Evolutionary conservation across 2,329 filamentous ascomycete species (phyloP).

Genomic region (Colletotrichum chrysophilum): DNA sequence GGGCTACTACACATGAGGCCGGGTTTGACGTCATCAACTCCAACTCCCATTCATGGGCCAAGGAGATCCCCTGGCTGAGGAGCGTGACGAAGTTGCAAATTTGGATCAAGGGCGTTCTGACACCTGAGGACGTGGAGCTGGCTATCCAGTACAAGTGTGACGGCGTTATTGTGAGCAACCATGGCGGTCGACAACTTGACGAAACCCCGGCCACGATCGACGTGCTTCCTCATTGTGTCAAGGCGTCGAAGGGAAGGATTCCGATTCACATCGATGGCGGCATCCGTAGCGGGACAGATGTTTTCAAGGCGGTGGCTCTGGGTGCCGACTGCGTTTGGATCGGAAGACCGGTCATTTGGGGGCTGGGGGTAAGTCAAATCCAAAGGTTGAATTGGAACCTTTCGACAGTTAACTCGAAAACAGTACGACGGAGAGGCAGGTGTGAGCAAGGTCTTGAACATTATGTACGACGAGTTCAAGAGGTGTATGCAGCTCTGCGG

Average conservation of each 20-base stretch:
- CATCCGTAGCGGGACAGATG: neutral
- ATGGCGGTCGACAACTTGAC: conserved; percentile 52
- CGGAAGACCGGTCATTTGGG: neutral
- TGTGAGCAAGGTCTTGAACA: neutral
- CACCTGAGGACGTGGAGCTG: conserved; percentile 43
- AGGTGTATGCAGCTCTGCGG: neutral
- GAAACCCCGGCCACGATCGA: conserved; percentile 49
- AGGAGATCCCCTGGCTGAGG: conserved; percentile 55
- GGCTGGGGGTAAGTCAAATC: neutral
- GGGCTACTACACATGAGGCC: neutral
- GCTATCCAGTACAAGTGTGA: conserved; percentile 41
- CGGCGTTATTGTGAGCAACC: conserved; percentile 49
- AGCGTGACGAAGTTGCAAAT: conserved; percentile 53
- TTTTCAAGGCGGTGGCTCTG: neutral
- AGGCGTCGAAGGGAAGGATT: conserved; percentile 49
- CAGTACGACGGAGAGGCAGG: conserved; percentile 9
- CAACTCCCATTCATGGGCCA: conserved; percentile 45
- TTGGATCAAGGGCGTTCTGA: conserved; percentile 49
- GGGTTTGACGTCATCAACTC: conserved; percentile 24
- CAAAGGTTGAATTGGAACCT: neutral
- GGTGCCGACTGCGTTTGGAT: neutral
- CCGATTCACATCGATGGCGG: conserved; percentile 14
- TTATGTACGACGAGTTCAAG: neutral
- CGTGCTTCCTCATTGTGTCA: conserved; percentile 46
- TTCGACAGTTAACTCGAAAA: neutral